Evolutionary conservation across 306 rosid genomes (phyloP).

Genomic region (Casuarina cunninghamiana): DNA sequence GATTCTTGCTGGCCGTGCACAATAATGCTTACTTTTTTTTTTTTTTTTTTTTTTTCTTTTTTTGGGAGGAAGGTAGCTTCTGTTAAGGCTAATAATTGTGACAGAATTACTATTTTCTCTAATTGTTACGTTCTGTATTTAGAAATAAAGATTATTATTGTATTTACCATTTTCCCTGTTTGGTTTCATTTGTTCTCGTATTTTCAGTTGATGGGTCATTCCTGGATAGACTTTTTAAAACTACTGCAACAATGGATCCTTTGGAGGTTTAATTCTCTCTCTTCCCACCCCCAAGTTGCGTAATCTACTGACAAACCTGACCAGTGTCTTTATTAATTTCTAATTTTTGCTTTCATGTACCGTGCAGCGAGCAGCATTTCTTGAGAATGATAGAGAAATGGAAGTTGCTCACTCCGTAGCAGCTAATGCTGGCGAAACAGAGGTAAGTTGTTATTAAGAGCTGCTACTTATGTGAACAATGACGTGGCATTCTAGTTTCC

Average conservation of each 20-base stretch:
- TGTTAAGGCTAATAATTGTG: neutral
- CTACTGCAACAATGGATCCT: constrained; percentile 79
- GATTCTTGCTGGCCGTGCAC: neutral
- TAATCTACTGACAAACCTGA: neutral
- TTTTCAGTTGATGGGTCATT: constrained; percentile 72
- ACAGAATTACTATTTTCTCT: neutral
- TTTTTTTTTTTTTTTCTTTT: no score
- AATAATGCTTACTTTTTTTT: neutral
- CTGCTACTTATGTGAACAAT: neutral
- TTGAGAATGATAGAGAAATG: constrained; percentile 82
- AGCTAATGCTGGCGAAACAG: constrained; percentile 88
- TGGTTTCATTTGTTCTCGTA: neutral
- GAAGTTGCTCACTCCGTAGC: constrained; percentile 94
- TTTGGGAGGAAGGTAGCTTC: no score
- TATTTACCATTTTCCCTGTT: neutral
- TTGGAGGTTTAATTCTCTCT: constrained; percentile 54
- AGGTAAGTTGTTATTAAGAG: constrained; percentile 41
- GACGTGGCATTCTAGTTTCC: constrained; percentile 1
- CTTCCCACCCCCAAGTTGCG: neutral
- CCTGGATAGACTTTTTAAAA: constrained; percentile 75
- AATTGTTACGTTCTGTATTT: neutral
- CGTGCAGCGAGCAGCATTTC: constrained; percentile 78
- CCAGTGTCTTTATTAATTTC: constrained; percentile 5
- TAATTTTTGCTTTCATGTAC: constrained; percentile 3
- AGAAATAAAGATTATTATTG: neutral